These are phyloP conservation scores for Leccinum boreale DNA, from an alignment of 768 basidiomycete species.

Conservation along the genomic window DNA sequence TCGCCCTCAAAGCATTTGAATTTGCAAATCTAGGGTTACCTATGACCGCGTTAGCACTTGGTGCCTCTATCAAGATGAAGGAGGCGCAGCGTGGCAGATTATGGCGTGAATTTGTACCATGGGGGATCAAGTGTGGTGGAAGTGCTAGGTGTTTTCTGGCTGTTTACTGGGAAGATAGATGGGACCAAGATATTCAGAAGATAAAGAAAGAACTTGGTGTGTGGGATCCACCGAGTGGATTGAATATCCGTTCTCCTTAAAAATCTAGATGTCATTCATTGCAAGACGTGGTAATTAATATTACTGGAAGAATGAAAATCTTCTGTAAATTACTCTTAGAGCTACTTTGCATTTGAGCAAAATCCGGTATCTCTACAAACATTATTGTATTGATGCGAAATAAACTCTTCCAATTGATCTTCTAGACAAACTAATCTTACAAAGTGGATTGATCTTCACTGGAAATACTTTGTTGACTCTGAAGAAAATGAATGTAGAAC, in stretches of 20 bases:
- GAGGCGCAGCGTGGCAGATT: constrained; percentile 50
- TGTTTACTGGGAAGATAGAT: constrained; percentile 95
- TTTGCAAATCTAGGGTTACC: constrained; percentile 90
- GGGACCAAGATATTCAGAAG: constrained; percentile 79
- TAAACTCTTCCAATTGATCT: not conserved
- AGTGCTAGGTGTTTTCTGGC: constrained; percentile 74
- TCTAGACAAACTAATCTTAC: not conserved
- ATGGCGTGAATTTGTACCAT: constrained; percentile 82
- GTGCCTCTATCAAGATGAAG: constrained; percentile 35
- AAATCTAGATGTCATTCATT: not conserved
- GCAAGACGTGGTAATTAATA: not conserved
- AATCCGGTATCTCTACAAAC: not conserved
- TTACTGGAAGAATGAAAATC: too few species aligned
- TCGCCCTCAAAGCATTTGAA: constrained; percentile 94
- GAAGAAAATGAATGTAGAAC: not conserved
- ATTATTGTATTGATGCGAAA: not conserved
- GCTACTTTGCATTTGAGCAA: too few species aligned
- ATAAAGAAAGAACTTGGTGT: constrained; percentile 85
- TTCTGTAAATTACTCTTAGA: too few species aligned
- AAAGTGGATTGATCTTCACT: not conserved
- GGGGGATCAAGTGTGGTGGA: constrained; percentile 86
- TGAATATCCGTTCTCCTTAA: constrained; percentile 16
- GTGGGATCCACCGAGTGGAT: constrained; percentile 64
- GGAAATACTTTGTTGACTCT: constrained; percentile 1
- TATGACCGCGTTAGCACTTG: constrained; percentile 78